Base-by-base conservation (phyloP, 2,329 filamentous ascomycete species). In the Raffaelea arxii region DNA sequence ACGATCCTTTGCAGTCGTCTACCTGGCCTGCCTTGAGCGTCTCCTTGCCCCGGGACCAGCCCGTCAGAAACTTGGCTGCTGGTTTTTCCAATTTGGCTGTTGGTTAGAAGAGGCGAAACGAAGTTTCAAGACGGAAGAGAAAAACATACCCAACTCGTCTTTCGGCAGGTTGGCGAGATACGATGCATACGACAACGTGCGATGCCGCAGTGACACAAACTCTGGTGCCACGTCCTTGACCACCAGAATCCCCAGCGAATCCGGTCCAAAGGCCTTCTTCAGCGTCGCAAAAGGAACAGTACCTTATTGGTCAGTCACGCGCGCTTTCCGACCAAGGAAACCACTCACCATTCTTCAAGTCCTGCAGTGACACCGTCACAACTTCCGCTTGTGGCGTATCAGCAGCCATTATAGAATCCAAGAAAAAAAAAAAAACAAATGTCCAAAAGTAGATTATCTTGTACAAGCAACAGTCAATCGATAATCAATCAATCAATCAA, bases 161-260 rank as follows among this genome's bases (percentile, higher is more conserved):
- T 75, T 65, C 5, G 88, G 76, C 5, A 97, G 73, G 53, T 89
- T 89, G 30, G 86, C 92, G 35, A 97, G 78, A 60, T 94, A 92
- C 0, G 88, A 94, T 4, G 89, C 81, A 61, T 92, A 92, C 0
- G 87, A 92, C 6, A 98, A 74, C 2, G 92, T 75, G 50, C 77
- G 76, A 49, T 77, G 77, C 51, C 92, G 78, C 39, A 96, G 68
- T n/a, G 74, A 65, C 14, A 75, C 65, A 57, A 94, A 98, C 45
- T 78, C 71, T 5, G 72, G 52, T 0, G 89, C 86, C 0, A 97
- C 77, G 60, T 89, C 86, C 61, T 86, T 88, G 41, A 98, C 90
- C n/a, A 97, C 70, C 46, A 98, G 82, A 44, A 98, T 95, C 0
- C 92, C 92, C 12, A 97, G 71, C 2, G 89, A 95, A 22, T 86